These are phyloP conservation scores for Nicotiana paniculata DNA, from an alignment of 257 asterid genomes.

Conservation along the genomic window DNA sequence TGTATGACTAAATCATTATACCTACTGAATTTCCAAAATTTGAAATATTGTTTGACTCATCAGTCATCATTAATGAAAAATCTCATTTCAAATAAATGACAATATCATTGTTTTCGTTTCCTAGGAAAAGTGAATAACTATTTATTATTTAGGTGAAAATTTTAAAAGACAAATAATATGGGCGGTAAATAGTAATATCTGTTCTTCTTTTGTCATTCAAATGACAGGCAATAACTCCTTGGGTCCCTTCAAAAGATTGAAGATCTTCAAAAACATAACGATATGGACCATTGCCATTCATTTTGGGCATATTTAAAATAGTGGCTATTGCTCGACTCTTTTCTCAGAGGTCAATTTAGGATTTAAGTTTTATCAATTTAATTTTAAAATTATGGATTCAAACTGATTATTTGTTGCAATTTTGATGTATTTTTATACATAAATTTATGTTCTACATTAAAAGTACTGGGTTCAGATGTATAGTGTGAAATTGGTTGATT, in stretches of 20 bases:
- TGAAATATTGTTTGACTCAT: not conserved
- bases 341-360: too few relatives aligned
- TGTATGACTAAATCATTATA: not conserved
- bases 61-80: not conserved
- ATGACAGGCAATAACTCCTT: not conserved
- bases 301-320: not conserved
- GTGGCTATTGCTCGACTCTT: not conserved
- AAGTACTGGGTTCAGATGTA: too few relatives aligned
- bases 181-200: too few relatives aligned
- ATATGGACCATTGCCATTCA: not conserved
- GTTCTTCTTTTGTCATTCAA: not conserved
- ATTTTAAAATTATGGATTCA: too few relatives aligned
- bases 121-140: not conserved
- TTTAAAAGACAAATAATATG: too few relatives aligned
- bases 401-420: accelerated
- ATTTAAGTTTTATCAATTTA: too few relatives aligned
- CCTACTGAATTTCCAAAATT: not conserved
- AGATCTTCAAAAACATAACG: not conserved
- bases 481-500: too few relatives aligned
- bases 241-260: not conserved
- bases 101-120: not conserved
- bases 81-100: not conserved
- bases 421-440: too few relatives aligned
- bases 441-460: too few relatives aligned
- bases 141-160: too few relatives aligned